A percentile compares a stretch with the other conserved stretches of the same genome.
Conservation (phyloP, 2,329 filamentous ascomycete species). For the Coccinonectria pachysandricola region DNA sequence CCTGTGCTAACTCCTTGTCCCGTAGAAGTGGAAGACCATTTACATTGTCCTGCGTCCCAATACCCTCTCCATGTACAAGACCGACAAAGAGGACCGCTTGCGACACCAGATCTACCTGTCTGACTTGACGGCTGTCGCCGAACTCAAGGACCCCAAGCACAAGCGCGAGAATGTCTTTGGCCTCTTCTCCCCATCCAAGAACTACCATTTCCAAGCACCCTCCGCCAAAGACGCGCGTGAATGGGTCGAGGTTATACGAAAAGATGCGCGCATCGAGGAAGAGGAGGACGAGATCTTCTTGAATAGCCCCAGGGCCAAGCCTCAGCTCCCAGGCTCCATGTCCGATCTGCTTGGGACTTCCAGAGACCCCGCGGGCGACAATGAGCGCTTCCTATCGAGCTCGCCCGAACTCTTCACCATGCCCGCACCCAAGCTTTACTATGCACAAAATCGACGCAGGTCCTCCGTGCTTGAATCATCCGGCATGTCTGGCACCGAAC, state of each 20-base stretch:
- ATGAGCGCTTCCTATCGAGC: conserved; percentile 41
- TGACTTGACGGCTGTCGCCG: conserved; percentile 82
- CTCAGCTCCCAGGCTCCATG: conserved; percentile 27
- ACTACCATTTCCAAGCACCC: conserved; percentile 78
- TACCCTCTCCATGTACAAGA: conserved; percentile 85
- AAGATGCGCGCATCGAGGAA: conserved; percentile 73
- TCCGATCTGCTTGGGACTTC: conserved; percentile 10
- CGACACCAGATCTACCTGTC: conserved; percentile 79
- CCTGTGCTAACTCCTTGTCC: conserved; percentile 5
- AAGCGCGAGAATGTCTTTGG: conserved; percentile 83
- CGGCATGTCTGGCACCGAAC: conserved; percentile 50
- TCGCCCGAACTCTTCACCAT: conserved; percentile 47
- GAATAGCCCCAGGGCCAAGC: conserved; percentile 50
- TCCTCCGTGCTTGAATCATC: conserved; percentile 58
- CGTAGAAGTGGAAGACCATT: conserved; percentile 77
- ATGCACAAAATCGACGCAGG: conserved; percentile 33
- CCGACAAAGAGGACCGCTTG: conserved; percentile 79
- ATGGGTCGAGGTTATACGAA: conserved; percentile 77
- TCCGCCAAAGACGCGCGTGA: conserved; percentile 66
- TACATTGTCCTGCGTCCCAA: conserved; percentile 87
- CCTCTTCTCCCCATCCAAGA: conserved; percentile 80
- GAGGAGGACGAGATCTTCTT: conserved; percentile 78
- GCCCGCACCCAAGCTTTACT: conserved; percentile 24
- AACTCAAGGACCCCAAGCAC: conserved; percentile 80
- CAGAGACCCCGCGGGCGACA: conserved; percentile 18